Conservation (phyloP, 805 yeast species). For the Suhomyces kilbournensis region DNA sequence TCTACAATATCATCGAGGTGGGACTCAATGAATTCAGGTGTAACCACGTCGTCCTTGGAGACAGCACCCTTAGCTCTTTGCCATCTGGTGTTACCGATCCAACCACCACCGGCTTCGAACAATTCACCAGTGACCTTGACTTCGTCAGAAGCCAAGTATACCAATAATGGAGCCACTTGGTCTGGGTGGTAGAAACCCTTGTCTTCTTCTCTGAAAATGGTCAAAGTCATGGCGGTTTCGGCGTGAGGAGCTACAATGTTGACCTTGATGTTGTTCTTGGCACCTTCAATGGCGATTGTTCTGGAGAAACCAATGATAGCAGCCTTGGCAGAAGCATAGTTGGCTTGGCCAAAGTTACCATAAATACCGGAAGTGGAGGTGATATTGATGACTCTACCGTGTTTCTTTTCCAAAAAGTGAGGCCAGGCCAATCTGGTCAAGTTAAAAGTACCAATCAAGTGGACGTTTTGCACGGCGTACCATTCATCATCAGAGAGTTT, state of each 20-base stretch:
- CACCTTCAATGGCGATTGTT: slow-evolving; percentile 90
- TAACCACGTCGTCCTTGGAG: slow-evolving; percentile 47
- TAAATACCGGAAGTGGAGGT: slow-evolving; percentile 96
- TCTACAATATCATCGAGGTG: slow-evolving; percentile 65
- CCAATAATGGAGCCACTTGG: slow-evolving; percentile 87
- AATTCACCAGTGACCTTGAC: slow-evolving; percentile 72
- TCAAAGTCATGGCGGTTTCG: slow-evolving; percentile 94
- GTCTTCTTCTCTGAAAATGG: slow-evolving; percentile 78
- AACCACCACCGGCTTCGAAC: slow-evolving; percentile 94
- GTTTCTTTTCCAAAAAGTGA: slow-evolving; percentile 68
- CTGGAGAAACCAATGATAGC: slow-evolving; percentile 82
- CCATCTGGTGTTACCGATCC: slow-evolving; percentile 95
- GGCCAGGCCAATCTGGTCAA: slow-evolving; percentile 94
- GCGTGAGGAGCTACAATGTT: slow-evolving; percentile 96
- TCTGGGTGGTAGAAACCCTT: slow-evolving; percentile 80
- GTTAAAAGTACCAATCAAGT: slow-evolving; percentile 75
- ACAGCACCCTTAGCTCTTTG: slow-evolving; percentile 88
- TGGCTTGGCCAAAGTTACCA: slow-evolving; percentile 97
- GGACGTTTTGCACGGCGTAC: slow-evolving; percentile 77
- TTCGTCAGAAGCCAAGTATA: slow-evolving; percentile 72
- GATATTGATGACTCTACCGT: slow-evolving; percentile 82
- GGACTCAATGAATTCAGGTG: slow-evolving; percentile 69
- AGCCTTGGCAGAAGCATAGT: slow-evolving; percentile 90
- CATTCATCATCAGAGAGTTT: slow-evolving; percentile 85
- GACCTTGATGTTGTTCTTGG: slow-evolving; percentile 67